Evolutionary conservation across 257 asterid genomes (phyloP).

Genomic region (Solanum medicagineum): DNA sequence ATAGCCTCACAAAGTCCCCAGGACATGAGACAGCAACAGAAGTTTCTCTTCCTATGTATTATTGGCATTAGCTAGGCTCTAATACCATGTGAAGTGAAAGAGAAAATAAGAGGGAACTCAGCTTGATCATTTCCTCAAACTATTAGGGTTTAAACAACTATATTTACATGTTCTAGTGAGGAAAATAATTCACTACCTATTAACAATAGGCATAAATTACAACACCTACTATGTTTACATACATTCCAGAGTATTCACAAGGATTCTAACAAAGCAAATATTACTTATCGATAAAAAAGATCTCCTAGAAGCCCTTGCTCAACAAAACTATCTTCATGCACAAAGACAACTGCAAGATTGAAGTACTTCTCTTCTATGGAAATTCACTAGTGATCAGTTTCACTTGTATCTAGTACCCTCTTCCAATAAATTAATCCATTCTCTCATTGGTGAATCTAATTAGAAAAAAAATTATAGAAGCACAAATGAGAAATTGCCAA

Average conservation of each 20-base stretch:
- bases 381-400: background rate
- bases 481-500: background rate
- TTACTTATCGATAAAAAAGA: background rate
- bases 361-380: background rate
- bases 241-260: background rate
- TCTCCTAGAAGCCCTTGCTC: background rate
- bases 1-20: background rate
- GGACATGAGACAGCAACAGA: background rate
- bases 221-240: too few species aligned
- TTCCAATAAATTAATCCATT: background rate
- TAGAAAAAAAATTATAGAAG: background rate
- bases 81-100: too few species aligned
- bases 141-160: background rate
- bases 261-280: background rate
- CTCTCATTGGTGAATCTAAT: background rate
- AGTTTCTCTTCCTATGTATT: background rate
- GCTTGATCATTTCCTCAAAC: background rate
- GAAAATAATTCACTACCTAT: background rate
- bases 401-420: background rate
- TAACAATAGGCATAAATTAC: background rate
- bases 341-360: background rate
- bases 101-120: too few species aligned
- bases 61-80: background rate
- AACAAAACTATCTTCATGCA: background rate
- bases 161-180: background rate